These are phyloP conservation scores for Phalaenopsis hybrid DNA, from an alignment of 116 monocot genomes.

Conservation along the genomic window DNA sequence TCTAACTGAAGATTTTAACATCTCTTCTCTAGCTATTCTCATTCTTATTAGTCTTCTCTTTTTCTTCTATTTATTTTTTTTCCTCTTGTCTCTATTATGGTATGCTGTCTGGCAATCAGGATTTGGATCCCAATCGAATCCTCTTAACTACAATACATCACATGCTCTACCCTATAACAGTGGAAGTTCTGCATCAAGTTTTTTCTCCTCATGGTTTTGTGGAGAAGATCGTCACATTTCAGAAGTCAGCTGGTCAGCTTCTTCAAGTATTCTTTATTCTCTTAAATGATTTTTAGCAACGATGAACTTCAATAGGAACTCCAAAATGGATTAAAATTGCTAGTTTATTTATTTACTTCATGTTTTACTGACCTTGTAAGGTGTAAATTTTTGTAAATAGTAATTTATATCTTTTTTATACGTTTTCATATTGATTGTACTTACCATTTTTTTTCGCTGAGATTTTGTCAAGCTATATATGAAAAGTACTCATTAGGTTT, in stretches of 20 bases:
- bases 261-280: conserved; percentile 28
- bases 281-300: conserved; percentile 1
- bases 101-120: conserved; percentile 63
- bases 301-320: not conserved
- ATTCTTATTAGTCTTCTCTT: conserved; percentile 16
- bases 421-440: not conserved
- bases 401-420: not conserved
- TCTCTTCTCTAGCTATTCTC: conserved; percentile 11
- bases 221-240: conserved; percentile 98
- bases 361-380: not conserved
- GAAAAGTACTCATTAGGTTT: not conserved
- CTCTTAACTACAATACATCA: conserved; percentile 97
- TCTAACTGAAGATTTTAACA: conserved; percentile 6
- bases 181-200: conserved; percentile 97
- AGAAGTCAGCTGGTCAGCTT: conserved; percentile 95
- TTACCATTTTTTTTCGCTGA: not conserved
- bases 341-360: not conserved
- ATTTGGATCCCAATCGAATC: conserved; percentile 92
- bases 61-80: conserved; percentile 37
- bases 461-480: not conserved
- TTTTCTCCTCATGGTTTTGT: conserved; percentile 96
- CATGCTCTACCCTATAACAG: conserved; percentile 98
- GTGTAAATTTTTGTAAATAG: not conserved
- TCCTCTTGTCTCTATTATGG: conserved; percentile 35
- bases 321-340: not conserved